These are phyloP conservation scores for Aspergillus versicolor DNA, from an alignment of 2,329 filamentous ascomycete species.

Conservation along the genomic window DNA sequence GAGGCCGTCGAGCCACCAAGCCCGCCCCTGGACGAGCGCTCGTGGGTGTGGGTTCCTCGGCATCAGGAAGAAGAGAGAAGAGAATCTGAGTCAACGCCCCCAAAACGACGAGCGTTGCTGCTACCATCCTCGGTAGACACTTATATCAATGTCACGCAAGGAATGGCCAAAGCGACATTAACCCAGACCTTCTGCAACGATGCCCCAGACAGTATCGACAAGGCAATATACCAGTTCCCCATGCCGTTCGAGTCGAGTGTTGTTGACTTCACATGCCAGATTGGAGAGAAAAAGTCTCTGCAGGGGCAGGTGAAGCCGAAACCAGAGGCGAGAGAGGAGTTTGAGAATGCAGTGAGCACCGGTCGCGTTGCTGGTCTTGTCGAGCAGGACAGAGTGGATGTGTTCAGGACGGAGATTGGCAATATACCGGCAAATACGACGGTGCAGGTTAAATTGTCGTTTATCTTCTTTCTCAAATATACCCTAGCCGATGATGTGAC, in stretches of 20 bases:
- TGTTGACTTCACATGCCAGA: neutral
- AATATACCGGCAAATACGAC: conserved; percentile 15
- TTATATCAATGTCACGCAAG: neutral
- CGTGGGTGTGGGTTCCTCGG: neutral
- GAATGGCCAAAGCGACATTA: neutral
- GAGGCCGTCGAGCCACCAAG: neutral
- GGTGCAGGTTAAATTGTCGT: conserved; percentile 14
- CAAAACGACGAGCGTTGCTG: neutral
- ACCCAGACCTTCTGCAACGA: neutral
- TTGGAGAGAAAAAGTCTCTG: neutral
- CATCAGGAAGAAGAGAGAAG: neutral
- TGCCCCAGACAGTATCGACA: neutral
- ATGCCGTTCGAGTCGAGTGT: neutral
- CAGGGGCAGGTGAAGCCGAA: conserved; percentile 4
- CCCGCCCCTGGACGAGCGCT: neutral
- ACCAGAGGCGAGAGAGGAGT: neutral
- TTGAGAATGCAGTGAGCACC: neutral
- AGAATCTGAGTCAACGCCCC: neutral
- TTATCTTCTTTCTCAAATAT: conserved; percentile 13
- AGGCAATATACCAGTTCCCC: neutral
- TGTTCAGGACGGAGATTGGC: conserved; percentile 19
- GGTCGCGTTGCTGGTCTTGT: conserved; percentile 3
- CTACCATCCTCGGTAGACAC: neutral
- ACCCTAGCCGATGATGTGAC: conserved; percentile 5
- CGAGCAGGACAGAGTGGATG: conserved; percentile 8